Base-by-base conservation (phyloP, 768 basidiomycete species). In the Pleurotus tuoliensis region DNA sequence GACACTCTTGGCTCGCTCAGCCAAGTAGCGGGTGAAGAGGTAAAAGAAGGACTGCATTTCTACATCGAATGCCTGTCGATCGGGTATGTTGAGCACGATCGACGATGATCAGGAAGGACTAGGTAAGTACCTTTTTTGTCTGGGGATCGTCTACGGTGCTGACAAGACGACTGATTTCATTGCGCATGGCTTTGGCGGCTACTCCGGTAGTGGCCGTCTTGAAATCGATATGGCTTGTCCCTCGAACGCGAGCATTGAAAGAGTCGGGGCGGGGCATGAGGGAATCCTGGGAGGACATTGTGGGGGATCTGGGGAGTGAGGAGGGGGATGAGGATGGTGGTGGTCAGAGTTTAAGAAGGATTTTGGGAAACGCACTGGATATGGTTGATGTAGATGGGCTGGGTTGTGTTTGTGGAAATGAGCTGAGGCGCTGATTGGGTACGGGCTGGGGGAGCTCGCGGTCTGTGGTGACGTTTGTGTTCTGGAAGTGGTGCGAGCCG, bases 21-120 rank as follows among this genome's bases (percentile, higher is more conserved):
- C 74, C 62, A 97, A 87, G 75, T 94, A 97, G 62, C 94, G 90
- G 68, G 91, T 95, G 81, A 96, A 95, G 65, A 98, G 90, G 64
- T 87, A 86, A 82, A 94, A 94, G 81, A 97, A 98, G 58, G 88
- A 86, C 71, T 93, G 88, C 94, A 98, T 96, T 76, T 98, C 94
- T 40, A 86, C 87, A 73, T 93, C 89, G 76, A 98, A 97, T 9
- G 87, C 84, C 91, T 93, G 65, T 20, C 47, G 62, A 53, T 57
- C 51, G 66, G 62, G 57, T 34, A 34, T 34, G 54, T 51, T 57
- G 34, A 61, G 51, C 47, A 41, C 41, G 57, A 66, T 68, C 57
- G 59, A 60, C 40, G 56, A 49, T 58, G 41, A 58, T 34, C 46
- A 58, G n/a, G 45, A 45, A 38, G 20, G 64, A 60, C 56, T 5